Evolutionary conservation across 139 green algal genomes (phyloP), one percentile per base, ranked within the genome.

Genomic region (Chlamydomonas incerta): DNA sequence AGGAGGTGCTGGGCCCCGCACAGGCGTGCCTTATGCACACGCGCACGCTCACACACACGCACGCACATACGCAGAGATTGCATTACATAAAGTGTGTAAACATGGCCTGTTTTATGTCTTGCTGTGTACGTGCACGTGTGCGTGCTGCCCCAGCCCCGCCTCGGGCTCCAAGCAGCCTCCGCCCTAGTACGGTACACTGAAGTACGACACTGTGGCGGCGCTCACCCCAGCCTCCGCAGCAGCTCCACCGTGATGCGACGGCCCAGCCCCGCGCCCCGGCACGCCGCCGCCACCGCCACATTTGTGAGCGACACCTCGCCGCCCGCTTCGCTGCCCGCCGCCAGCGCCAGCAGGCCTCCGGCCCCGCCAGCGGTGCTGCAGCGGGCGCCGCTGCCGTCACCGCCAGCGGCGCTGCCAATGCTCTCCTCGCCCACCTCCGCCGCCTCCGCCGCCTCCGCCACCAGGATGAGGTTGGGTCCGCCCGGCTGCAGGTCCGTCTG

Each of bases 231-330:
- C 3, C 72, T 34, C 37, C 23, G 14, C 58, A 82, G 63, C 34
- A 75, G 35, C 35, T 85, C 28, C 37, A 11, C 20, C 47, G 62
- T 37, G n/a, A 80, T 60, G 41, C 34, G 34, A 24, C 69, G 9
- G 18, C 80, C 69, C 41, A 77, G 34, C 11, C 80, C 69, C 5
- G 2, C 21, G 4, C 69, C 33, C 0, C 69, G 55, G 24, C 26
- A 5, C 34, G 0, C 26, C 8, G 26, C 13, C 34, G 34, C 46
- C 67, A 80, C 31, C 26, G 34, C 58, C 50, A 71, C 66, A 66
- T 85, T 85, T 33, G 79, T 85, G 23, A 85, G 47, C 13, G 81
- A 74, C 31, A 70, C 87, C 69, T 90, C 86, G 72, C 87, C 86
- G 1, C 41, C 81, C 57, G 34, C 87, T 37, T 86, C 81, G 55